These are phyloP conservation scores for Bigelowiella natans DNA, from an alignment of 78 protist species.

Conservation along the genomic window DNA sequence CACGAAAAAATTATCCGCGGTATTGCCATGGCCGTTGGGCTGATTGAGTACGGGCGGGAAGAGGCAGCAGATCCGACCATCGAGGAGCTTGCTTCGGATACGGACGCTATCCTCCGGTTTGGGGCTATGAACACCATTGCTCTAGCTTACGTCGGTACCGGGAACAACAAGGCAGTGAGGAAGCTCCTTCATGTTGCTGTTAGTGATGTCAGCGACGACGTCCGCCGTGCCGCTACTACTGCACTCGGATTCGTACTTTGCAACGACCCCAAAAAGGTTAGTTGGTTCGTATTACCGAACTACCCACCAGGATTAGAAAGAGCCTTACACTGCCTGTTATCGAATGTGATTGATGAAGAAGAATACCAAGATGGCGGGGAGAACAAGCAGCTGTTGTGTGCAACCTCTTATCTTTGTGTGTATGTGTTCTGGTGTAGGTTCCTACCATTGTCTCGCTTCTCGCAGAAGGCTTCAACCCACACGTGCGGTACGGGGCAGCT, in stretches of 20 bases:
- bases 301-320: no score
- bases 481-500: conserved; percentile 94
- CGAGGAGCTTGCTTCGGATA: conserved; percentile 58
- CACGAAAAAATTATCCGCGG: conserved; percentile 95
- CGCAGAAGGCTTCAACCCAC: conserved; percentile 77
- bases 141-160: conserved; percentile 84
- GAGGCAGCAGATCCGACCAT: conserved; percentile 59
- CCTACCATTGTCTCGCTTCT: background rate
- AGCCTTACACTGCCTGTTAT: background rate
- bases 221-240: conserved; percentile 93
- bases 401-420: background rate
- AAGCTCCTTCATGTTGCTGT: conserved; percentile 90
- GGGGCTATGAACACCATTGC: conserved; percentile 84
- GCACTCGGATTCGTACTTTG: conserved; percentile 82
- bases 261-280: conserved; percentile 61
- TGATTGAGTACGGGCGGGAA: conserved; percentile 74
- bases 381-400: background rate
- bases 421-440: background rate
- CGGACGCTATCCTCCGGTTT: conserved; percentile 54
- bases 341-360: background rate
- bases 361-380: background rate
- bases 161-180: conserved; percentile 70
- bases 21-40: conserved; percentile 71
- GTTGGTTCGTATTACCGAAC: conserved; percentile 14
- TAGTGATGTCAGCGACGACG: conserved; percentile 90